Base-by-base conservation (phyloP, 1,284 basidiomycete species). In the Melampsora americana region DNA sequence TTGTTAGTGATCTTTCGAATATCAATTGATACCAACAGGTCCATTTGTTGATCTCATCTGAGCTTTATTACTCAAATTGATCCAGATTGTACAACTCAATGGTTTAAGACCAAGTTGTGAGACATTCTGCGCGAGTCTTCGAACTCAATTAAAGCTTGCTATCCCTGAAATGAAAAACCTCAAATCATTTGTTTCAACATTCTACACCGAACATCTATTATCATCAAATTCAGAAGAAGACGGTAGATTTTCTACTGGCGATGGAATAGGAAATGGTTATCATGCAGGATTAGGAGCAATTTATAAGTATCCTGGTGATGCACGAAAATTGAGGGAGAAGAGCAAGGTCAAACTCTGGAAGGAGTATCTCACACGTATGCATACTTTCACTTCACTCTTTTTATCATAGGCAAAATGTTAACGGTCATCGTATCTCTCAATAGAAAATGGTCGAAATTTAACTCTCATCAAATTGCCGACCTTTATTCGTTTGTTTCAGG, bases 321-420 rank as follows among this genome's bases (percentile, higher is more conserved):
- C 76, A 48, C 59, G 64, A 7, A 79, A 93, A 84, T 86, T 97
- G 78, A 88, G 95, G 42, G 96, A 99, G 84, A 92, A 93, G 74
- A 96, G 93, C 59, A 99, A 99, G 84, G 90, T 96, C 80, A 98
- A 96, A 83, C 87, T 99, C 16, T 99, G 96, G 96, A 90, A 90
- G 26, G 88, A 89, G 74, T 99, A 99, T 83, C 86, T 95, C 50
- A 86, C 87, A 80, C 85, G 92, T 94, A 80, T 78, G 88, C 78
- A 53, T 18, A 2, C 11, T 66, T 26, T n/a, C 14, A 7, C 28
- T 42, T 18, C 67, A 66, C 56, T 59, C 53, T 11, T 23, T 23
- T 23, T 59, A 59, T 9, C 12, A 20, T 16, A 23, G 5, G 53
- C 12, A 20, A 59, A 12, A 18, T 23, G 12, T 14, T 59, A 14